phyloP scores from a whole-genome alignment of 371 early-diverging fungal genomes.

The Mucor velutinosus region DNA sequence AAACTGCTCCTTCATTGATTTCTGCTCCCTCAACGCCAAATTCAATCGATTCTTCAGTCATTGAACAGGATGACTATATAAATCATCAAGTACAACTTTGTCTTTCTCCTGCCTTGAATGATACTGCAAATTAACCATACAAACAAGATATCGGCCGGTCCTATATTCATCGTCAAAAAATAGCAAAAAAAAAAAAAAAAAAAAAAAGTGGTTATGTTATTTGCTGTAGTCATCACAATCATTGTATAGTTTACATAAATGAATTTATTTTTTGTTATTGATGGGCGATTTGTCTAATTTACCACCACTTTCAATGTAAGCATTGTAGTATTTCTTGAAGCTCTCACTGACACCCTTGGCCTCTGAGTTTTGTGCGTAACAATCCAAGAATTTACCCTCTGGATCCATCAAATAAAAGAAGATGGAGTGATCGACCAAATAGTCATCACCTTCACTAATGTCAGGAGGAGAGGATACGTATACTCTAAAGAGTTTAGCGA shows the following conservation, averaged over 20 bases:
- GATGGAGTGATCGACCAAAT: slow-evolving; percentile 97
- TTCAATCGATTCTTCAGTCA: slow-evolving; percentile 30
- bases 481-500: slow-evolving; percentile 92
- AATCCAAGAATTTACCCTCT: slow-evolving; percentile 87
- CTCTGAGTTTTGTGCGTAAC: slow-evolving; percentile 81
- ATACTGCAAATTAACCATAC: not conserved
- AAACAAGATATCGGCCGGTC: slow-evolving; percentile 3
- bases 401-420: slow-evolving; percentile 97
- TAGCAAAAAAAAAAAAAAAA: not conserved
- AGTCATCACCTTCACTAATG: slow-evolving; percentile 87
- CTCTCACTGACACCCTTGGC: slow-evolving; percentile 61
- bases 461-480: slow-evolving; percentile 90
- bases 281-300: slow-evolving; percentile 14
- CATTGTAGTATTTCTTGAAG: slow-evolving; percentile 61
- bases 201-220: not conserved
- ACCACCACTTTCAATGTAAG: slow-evolving; percentile 50
- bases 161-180: not conserved
- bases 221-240: not conserved
- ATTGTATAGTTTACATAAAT: not conserved
- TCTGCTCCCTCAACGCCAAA: slow-evolving; percentile 47
- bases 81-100: not conserved
- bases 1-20: slow-evolving; percentile 31
- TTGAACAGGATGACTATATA: slow-evolving; percentile 17
- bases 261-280: not conserved
- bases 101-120: no score